phyloP scores from a whole-genome alignment of 176 grass and related monocot species.

The Aegilops speltoides region DNA sequence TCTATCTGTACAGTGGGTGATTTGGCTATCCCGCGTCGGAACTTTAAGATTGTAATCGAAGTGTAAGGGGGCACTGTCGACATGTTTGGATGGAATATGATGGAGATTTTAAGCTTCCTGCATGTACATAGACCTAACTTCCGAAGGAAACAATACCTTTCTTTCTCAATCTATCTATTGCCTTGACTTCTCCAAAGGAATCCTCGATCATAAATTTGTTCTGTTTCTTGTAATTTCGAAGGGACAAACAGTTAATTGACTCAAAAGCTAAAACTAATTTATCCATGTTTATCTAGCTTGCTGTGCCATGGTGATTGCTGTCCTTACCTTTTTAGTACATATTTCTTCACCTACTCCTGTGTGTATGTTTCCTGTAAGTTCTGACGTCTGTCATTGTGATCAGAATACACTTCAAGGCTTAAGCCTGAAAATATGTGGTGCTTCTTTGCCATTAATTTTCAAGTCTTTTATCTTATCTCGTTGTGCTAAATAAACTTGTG shows the following conservation, averaged over 20 bases:
- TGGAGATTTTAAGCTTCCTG: not conserved
- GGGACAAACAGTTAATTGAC: not conserved
- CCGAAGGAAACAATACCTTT: not conserved
- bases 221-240: not conserved
- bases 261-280: not conserved
- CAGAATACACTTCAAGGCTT: not conserved
- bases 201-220: not conserved
- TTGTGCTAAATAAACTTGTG: slow-evolving; percentile 13
- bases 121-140: not conserved
- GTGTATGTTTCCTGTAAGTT: not conserved
- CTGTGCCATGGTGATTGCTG: not conserved
- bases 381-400: not conserved
- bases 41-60: not conserved
- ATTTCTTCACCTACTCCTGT: not conserved
- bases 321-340: not conserved
- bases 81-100: not conserved
- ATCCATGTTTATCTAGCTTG: not conserved
- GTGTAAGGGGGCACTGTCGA: not conserved
- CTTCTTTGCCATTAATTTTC: not conserved
- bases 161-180: not conserved
- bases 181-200: not conserved
- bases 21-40: not conserved
- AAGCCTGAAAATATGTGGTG: not conserved
- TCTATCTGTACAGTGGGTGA: not conserved
- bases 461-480: not conserved